Evolutionary conservation across 805 yeast species (phyloP).

Genomic region (Metschnikowia amazonensis): DNA sequence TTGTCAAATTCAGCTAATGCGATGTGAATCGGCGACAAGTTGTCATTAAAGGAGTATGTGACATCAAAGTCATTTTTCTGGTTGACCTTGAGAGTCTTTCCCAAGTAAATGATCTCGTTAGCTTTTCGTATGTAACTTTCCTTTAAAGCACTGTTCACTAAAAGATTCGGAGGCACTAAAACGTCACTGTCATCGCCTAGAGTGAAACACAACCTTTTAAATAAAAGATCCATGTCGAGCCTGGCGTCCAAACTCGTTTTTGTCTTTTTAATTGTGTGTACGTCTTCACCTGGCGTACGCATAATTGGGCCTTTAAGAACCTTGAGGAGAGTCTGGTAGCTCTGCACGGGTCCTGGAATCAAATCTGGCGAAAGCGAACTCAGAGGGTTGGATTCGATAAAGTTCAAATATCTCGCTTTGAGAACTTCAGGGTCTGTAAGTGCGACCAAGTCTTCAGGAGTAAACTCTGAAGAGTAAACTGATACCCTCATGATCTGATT

Average conservation of each 20-base stretch:
- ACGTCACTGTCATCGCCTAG: constrained; percentile 25
- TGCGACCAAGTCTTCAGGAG: constrained; percentile 42
- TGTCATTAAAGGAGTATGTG: constrained; percentile 30
- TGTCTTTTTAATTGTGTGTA: constrained; percentile 53
- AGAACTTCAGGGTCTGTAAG: constrained; percentile 48
- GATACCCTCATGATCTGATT: constrained; percentile 46
- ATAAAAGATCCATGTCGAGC: constrained; percentile 52
- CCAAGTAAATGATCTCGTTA: constrained; percentile 47
- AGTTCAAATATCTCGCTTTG: constrained; percentile 45
- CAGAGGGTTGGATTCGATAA: constrained; percentile 26
- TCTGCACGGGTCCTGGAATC: constrained; percentile 52
- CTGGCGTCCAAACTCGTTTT: constrained; percentile 53
- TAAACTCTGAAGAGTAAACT: constrained; percentile 50
- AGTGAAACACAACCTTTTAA: constrained; percentile 45
- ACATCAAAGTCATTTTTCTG: constrained; percentile 17
- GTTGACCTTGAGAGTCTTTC: constrained; percentile 12
- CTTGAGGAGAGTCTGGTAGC: constrained; percentile 58
- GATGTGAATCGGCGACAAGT: constrained; percentile 29
- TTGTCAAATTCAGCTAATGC: constrained; percentile 38
- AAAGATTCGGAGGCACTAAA: constrained; percentile 48
- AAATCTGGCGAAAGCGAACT: constrained; percentile 25
- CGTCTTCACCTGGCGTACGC: constrained; percentile 39
- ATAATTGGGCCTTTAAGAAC: constrained; percentile 66
- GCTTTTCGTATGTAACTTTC: constrained; percentile 55
- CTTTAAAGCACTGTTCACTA: constrained; percentile 22